These are phyloP conservation scores for Schoenoplectus tabernaemontani DNA, from an alignment of 202 grass and related monocot species.

Conservation along the genomic window DNA sequence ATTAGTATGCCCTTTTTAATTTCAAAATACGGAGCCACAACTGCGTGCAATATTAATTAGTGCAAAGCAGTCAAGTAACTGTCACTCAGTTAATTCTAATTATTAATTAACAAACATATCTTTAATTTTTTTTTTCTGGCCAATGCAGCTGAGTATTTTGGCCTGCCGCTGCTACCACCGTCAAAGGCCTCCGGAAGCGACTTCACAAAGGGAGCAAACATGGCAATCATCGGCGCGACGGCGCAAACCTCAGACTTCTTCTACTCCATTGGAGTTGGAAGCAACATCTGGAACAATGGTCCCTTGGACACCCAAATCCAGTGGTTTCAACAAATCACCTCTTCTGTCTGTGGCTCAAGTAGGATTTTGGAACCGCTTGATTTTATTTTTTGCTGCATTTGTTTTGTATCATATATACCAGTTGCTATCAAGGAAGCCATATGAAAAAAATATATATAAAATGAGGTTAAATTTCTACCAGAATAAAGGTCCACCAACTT, in stretches of 20 bases:
- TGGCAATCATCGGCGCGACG: conserved; percentile 77
- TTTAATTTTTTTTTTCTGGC: background rate
- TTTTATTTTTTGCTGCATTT: background rate
- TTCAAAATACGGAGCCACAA: too few relatives aligned
- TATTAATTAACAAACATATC: too few relatives aligned
- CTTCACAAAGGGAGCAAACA: conserved; percentile 81
- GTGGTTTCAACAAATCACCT: conserved; percentile 58
- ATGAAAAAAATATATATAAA: background rate
- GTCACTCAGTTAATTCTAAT: background rate
- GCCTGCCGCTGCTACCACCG: conserved; percentile 60
- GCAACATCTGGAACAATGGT: conserved; percentile 75
- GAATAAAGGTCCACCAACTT: conserved; percentile 4
- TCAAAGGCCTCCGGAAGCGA: conserved; percentile 49
- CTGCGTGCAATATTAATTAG: too few relatives aligned
- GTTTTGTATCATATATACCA: background rate
- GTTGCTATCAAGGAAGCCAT: background rate
- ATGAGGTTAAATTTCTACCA: background rate
- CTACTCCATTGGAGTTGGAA: conserved; percentile 50
- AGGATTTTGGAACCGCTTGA: background rate
- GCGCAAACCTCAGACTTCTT: conserved; percentile 72
- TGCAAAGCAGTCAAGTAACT: background rate
- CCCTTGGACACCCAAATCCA: conserved; percentile 64
- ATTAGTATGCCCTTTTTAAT: too few relatives aligned
- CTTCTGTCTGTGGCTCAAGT: conserved; percentile 39
- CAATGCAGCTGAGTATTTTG: conserved; percentile 42